Conservation (phyloP, 768 basidiomycete genomes). For the Ramaria sp. region DNA sequence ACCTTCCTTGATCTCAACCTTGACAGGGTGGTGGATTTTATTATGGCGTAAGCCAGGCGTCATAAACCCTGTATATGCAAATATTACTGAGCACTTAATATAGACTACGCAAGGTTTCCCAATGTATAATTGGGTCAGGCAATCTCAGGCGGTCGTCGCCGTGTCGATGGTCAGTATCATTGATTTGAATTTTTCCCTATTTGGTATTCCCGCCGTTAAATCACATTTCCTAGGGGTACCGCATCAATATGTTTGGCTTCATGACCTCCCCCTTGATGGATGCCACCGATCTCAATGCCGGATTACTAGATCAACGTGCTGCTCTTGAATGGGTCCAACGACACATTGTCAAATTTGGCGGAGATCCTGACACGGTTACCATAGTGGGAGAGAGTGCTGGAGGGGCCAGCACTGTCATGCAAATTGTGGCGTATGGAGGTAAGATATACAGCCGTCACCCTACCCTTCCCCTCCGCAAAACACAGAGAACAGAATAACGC, state of each 20-base stretch:
- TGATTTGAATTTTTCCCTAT: not conserved
- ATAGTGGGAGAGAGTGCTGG: constrained; percentile 29
- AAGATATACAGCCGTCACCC: constrained; percentile 5
- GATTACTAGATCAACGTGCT: constrained; percentile 32
- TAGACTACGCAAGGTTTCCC: constrained; percentile 39
- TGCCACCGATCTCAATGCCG: constrained; percentile 28
- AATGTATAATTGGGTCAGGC: constrained; percentile 36
- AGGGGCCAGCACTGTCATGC: constrained; percentile 34
- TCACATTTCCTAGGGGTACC: constrained; percentile 25
- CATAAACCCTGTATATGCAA: not conserved
- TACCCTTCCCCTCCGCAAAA: not conserved
- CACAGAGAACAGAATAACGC: too few species aligned
- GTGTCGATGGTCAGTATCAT: constrained; percentile 23
- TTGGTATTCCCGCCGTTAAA: not conserved
- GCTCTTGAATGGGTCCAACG: constrained; percentile 32
- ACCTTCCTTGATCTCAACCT: not conserved
- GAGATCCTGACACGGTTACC: constrained; percentile 22
- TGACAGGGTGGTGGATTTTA: constrained; percentile 33
- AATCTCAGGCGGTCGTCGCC: constrained; percentile 22
- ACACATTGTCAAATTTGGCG: constrained; percentile 27
- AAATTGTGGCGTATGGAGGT: constrained; percentile 34
- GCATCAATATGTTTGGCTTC: constrained; percentile 48
- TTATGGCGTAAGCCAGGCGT: constrained; percentile 17
- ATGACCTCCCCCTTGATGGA: constrained; percentile 34
- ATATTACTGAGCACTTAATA: not conserved